phyloP scores from a whole-genome alignment of 2,329 filamentous ascomycete genomes.

The Pyrenophora teres region DNA sequence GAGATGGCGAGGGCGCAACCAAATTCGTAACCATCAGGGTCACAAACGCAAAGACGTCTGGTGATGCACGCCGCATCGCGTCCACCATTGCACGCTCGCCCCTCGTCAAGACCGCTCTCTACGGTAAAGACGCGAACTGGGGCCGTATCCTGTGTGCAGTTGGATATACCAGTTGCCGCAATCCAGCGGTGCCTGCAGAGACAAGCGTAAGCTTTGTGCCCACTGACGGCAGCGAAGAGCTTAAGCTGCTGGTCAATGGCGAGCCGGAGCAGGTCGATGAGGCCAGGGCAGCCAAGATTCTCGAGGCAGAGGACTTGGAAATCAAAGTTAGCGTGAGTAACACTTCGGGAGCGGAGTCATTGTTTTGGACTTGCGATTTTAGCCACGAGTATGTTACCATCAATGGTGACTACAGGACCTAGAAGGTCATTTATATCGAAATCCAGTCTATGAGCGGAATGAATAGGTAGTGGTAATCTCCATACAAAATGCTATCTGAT shows the following conservation, averaged over 20 bases:
- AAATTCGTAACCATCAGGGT: slow-evolving; percentile 97
- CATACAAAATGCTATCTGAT: no score
- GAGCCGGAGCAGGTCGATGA: slow-evolving; percentile 83
- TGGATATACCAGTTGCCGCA: slow-evolving; percentile 73
- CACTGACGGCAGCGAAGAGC: slow-evolving; percentile 73
- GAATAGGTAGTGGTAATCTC: no score
- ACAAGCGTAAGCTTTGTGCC: slow-evolving; percentile 82
- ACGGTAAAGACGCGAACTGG: slow-evolving; percentile 98
- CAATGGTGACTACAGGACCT: slow-evolving; percentile 63
- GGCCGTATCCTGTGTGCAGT: slow-evolving; percentile 94
- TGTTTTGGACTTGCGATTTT: slow-evolving; percentile 86
- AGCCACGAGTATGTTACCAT: slow-evolving; percentile 80
- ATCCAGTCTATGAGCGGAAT: no score
- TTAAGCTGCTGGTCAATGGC: slow-evolving; percentile 77
- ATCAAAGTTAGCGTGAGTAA: slow-evolving; percentile 76
- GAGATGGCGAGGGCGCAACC: slow-evolving; percentile 95
- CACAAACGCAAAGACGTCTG: slow-evolving; percentile 69
- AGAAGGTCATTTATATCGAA: no score
- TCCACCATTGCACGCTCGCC: slow-evolving; percentile 88
- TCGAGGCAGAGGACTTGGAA: slow-evolving; percentile 76
- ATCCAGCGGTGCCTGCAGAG: slow-evolving; percentile 68
- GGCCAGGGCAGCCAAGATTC: slow-evolving; percentile 73
- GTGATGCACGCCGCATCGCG: slow-evolving; percentile 77
- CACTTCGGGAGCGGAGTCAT: slow-evolving; percentile 60
- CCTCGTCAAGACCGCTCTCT: slow-evolving; percentile 94